These are phyloP conservation scores for Claviceps sp. DNA, from an alignment of 2,329 filamentous ascomycete genomes.

Conservation along the genomic window DNA sequence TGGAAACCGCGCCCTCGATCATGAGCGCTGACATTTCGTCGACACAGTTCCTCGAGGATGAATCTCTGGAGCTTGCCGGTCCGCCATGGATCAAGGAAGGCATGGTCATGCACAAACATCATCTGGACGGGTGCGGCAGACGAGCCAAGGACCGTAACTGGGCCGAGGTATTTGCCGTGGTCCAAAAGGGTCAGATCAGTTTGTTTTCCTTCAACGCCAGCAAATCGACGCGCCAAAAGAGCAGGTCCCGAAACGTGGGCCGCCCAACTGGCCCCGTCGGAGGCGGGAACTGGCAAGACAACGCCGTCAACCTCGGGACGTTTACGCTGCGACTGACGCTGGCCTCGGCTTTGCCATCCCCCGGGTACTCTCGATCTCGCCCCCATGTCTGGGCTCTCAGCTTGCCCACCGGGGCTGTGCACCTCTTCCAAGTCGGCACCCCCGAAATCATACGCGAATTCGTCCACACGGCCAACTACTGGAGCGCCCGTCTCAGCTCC, in stretches of 20 bases:
- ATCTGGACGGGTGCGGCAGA: constrained; percentile 80
- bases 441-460: constrained; percentile 91
- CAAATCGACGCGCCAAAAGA: constrained; percentile 60
- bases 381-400: constrained; percentile 92
- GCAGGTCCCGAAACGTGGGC: constrained; percentile 36
- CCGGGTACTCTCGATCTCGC: constrained; percentile 80
- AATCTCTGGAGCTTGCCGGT: constrained; percentile 78
- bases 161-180: constrained; percentile 89
- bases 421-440: constrained; percentile 96
- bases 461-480: constrained; percentile 90
- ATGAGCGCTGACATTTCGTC: constrained; percentile 47
- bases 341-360: constrained; percentile 75
- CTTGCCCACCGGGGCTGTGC: constrained; percentile 82
- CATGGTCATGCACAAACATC: constrained; percentile 90
- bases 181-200: constrained; percentile 87
- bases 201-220: constrained; percentile 85
- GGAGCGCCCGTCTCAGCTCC: constrained; percentile 87
- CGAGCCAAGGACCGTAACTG: constrained; percentile 89
- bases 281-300: constrained; percentile 96
- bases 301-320: constrained; percentile 75
- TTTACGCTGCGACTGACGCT: constrained; percentile 86
- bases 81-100: constrained; percentile 99
- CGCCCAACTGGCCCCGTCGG: constrained; percentile 57
- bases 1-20: constrained; percentile 32
- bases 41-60: constrained; percentile 71